Conservation (phyloP, 176 grass and related monocot species). For the Cymbopogon citratus region DNA sequence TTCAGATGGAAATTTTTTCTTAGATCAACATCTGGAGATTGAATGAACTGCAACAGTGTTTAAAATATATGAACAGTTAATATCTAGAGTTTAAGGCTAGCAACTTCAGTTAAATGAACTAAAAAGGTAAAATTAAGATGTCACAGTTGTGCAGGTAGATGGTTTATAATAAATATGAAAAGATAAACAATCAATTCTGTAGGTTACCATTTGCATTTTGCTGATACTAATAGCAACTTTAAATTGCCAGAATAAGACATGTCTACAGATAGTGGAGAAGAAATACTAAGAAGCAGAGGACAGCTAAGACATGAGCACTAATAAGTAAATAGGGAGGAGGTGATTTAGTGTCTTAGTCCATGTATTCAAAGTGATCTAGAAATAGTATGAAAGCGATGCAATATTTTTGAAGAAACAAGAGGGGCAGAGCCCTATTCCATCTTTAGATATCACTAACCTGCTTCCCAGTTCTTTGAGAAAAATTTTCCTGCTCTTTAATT, state of each 20-base stretch:
- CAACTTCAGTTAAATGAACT: background rate
- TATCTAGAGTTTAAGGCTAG: background rate
- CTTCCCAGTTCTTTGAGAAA: slow-evolving; percentile 38
- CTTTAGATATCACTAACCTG: slow-evolving; percentile 41
- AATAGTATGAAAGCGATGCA: background rate
- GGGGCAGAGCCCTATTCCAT: background rate
- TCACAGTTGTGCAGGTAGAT: background rate
- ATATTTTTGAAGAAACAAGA: background rate
- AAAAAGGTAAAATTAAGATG: background rate
- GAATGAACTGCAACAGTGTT: background rate
- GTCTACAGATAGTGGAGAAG: background rate
- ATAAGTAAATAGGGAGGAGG: background rate
- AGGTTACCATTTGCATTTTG: background rate
- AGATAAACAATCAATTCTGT: background rate
- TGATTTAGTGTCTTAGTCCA: background rate
- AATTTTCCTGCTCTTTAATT: slow-evolving; percentile 59
- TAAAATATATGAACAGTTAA: background rate
- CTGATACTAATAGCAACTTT: background rate
- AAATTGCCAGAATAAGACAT: background rate
- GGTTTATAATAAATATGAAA: background rate
- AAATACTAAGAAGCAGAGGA: background rate
- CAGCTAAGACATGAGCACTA: background rate
- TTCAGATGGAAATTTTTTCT: slow-evolving; percentile 16
- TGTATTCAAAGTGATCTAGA: background rate
- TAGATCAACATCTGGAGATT: slow-evolving; percentile 9